Conservation (phyloP, 352 stramenopile genomes). For the Pythium aristosporum region DNA sequence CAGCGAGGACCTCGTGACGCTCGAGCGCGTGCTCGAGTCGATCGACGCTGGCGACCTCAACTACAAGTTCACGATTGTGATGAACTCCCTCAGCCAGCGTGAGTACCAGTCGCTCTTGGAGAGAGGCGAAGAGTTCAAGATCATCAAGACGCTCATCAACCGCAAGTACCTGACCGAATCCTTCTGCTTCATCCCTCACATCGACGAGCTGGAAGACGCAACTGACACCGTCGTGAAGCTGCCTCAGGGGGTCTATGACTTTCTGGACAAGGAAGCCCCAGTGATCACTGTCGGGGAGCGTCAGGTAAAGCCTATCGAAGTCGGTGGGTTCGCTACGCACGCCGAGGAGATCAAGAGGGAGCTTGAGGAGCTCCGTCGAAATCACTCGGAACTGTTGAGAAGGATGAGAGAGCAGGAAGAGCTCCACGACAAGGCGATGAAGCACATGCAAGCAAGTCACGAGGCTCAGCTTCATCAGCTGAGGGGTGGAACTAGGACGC, state of each 20-base stretch:
- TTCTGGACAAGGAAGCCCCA: neutral
- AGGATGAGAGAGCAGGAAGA: neutral
- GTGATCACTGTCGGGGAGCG: neutral
- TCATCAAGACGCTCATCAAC: constrained; percentile 3
- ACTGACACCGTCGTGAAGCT: neutral
- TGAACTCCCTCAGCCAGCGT: too few species aligned
- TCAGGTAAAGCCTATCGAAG: neutral
- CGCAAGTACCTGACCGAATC: constrained; percentile 6
- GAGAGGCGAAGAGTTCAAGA: constrained; percentile 3
- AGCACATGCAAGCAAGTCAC: neutral
- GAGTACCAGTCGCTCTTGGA: too few species aligned
- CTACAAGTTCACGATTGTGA: too few species aligned
- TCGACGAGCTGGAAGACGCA: neutral
- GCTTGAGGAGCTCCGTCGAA: neutral
- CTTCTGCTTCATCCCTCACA: neutral
- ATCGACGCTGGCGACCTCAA: too few species aligned
- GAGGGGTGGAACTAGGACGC: too few species aligned
- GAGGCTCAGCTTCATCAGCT: neutral
- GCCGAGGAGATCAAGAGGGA: neutral
- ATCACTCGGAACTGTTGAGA: neutral
- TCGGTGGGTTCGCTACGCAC: neutral
- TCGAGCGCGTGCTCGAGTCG: too few species aligned
- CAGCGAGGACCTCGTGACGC: too few species aligned
- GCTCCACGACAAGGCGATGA: neutral
- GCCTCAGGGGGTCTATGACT: neutral